Conservation (phyloP, 306 rosid species). For the Betula pendula region DNA sequence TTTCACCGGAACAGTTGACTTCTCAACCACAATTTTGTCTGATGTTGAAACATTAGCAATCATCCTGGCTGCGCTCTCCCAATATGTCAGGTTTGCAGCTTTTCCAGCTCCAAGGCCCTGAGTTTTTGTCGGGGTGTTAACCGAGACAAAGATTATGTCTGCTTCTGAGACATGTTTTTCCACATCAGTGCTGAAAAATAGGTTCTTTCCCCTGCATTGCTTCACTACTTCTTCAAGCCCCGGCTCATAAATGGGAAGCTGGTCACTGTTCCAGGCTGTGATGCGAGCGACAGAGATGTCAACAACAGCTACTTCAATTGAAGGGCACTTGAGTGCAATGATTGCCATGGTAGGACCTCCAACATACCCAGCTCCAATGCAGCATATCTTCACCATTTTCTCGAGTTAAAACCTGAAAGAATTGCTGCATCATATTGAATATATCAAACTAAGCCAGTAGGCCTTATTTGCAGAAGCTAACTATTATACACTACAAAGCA, state of each 20-base stretch:
- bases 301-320: slow-evolving; percentile 71
- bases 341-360: slow-evolving; percentile 95
- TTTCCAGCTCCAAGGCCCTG: slow-evolving; percentile 80
- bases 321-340: slow-evolving; percentile 72
- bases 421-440: background rate
- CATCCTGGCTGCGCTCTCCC: slow-evolving; percentile 89
- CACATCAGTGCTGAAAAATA: slow-evolving; percentile 71
- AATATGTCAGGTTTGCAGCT: slow-evolving; percentile 80
- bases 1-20: slow-evolving; percentile 83
- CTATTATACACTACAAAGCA: background rate
- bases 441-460: background rate
- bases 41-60: slow-evolving; percentile 66
- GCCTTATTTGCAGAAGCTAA: background rate
- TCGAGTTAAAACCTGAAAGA: slow-evolving; percentile 23
- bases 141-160: slow-evolving; percentile 73
- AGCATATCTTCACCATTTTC: slow-evolving; percentile 79
- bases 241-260: slow-evolving; percentile 78
- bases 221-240: slow-evolving; percentile 73
- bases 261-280: slow-evolving; percentile 77
- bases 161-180: slow-evolving; percentile 72
- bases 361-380: slow-evolving; percentile 87
- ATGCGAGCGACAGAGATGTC: slow-evolving; percentile 73
- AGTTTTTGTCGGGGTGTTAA: slow-evolving; percentile 76
- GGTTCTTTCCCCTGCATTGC: slow-evolving; percentile 74
- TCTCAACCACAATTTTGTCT: slow-evolving; percentile 78